phyloP scores from a whole-genome alignment of 352 stramenopile genomes.

The Globisporangium carolinianum region DNA sequence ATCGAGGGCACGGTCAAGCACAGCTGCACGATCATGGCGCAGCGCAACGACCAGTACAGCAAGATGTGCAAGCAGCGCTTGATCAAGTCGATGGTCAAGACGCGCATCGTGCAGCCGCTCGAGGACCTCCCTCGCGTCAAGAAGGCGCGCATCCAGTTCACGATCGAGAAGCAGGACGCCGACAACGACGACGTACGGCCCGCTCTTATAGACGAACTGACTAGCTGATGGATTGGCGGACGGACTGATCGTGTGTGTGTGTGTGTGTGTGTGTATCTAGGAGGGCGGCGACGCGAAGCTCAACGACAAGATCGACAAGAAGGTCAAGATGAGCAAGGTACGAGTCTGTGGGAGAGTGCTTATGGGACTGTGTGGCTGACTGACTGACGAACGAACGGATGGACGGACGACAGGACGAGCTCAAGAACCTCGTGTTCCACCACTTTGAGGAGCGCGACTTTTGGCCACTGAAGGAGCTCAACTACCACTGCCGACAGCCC shows the following conservation, averaged over 20 bases:
- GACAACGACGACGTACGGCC: constrained; percentile 57
- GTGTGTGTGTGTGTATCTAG: constrained; percentile 10
- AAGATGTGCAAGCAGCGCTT: constrained; percentile 78
- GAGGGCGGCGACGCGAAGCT: constrained; percentile 49
- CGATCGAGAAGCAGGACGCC: constrained; percentile 66
- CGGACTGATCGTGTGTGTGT: background rate
- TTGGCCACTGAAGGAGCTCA: constrained; percentile 86
- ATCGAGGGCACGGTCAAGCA: constrained; percentile 85
- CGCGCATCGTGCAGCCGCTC: constrained; percentile 64
- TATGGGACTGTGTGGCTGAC: background rate
- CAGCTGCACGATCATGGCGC: constrained; percentile 80
- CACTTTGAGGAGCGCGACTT: constrained; percentile 84
- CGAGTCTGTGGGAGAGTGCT: background rate
- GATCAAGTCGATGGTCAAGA: constrained; percentile 86
- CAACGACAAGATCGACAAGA: constrained; percentile 70
- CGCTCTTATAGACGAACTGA: background rate
- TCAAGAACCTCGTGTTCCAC: constrained; percentile 85
- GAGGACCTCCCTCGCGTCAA: constrained; percentile 73
- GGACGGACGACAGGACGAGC: constrained; percentile 48
- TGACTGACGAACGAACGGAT: background rate
- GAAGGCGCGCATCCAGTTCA: constrained; percentile 77
- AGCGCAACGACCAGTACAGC: constrained; percentile 81
- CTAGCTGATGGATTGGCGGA: background rate
- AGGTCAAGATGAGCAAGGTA: constrained; percentile 89
- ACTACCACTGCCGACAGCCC: constrained; percentile 83